Base-by-base conservation (phyloP, 176 grass and related monocot genomes). In the Lolium perenne region DNA sequence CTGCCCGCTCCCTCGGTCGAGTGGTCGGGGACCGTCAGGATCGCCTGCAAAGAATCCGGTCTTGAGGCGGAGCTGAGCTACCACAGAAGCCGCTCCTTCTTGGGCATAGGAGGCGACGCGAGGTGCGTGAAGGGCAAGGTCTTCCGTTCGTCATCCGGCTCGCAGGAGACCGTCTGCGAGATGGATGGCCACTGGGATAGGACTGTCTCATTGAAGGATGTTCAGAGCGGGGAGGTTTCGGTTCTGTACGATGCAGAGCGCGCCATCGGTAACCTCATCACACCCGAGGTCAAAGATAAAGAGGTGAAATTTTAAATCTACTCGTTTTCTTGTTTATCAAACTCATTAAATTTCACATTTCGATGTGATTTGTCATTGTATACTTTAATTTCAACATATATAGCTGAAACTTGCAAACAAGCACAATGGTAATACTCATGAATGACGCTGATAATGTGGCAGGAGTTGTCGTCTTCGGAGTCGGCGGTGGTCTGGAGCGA, bases 111-210 rank as follows among this genome's bases (percentile, higher is more conserved):
- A 13, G 96, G 96, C 8, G 93, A 92, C 48, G 66, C 84, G 0
- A 69, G 92, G 8, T 92, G 89, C 23, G 71, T 99, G 0, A 91
- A 77, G 64, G 94, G 97, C 3, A 94, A 79, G 51, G 81, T 99
- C 11, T 84, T 84, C 18, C 48, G 58, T 16, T 89, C 53, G 4
- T 55, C 94, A 0, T 89, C 94, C 0, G 40, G 38, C 1, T 61
- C 86, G 4, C 2, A 29, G 1, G 90, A 82, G 16, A 75, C 82
- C 1, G 16, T 95, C 54, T 89, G 79, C n/a, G 92, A 94, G 89
- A 92, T 99, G 11, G 78, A 91, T 3, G 97, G 97, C 5, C 83
- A 89, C 1, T 99, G 97, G 97, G 97, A 99, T 18, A 77, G 92
- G 47, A 91, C 69, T 14, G 86, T 99, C 2, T 88, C 76, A 6